Evolutionary conservation across 1,284 basidiomycete genomes (phyloP).

Genomic region (Malassezia pachydermatis): DNA sequence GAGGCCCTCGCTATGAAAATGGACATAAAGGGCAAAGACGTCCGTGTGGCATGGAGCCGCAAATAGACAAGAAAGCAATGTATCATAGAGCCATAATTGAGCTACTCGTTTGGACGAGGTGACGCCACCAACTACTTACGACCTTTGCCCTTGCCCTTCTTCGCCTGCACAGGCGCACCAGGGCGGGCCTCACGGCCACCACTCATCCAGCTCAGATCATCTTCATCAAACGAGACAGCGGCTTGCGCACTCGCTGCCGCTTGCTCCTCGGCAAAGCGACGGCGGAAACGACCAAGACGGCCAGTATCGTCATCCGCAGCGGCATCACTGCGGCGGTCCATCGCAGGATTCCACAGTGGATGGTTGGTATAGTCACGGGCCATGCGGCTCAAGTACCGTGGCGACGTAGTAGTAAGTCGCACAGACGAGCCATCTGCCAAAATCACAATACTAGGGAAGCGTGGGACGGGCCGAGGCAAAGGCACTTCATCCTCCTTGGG

Average conservation of each 20-base stretch:
- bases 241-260: conserved; percentile 14
- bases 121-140: conserved; percentile 29
- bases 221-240: conserved; percentile 30
- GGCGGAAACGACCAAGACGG: conserved; percentile 40
- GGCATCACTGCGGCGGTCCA: conserved; percentile 27
- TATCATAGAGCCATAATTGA: too few relatives aligned
- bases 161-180: conserved; percentile 26
- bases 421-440: conserved; percentile 46
- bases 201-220: conserved; percentile 46
- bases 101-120: too few relatives aligned
- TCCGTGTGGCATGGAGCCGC: conserved; percentile 74
- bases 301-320: conserved; percentile 41
- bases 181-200: conserved; percentile 41
- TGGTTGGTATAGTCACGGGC: conserved; percentile 44
- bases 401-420: conserved; percentile 40
- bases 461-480: conserved; percentile 38
- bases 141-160: conserved; percentile 42
- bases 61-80: too few relatives aligned
- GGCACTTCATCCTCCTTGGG: conserved; percentile 14
- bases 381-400: conserved; percentile 27
- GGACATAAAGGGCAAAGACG: conserved; percentile 66
- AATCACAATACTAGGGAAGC: conserved; percentile 33
- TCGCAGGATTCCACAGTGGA: conserved; percentile 44
- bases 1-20: conserved; percentile 76
- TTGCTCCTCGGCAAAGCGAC: conserved; percentile 32